Evolutionary conservation across 805 yeast species (phyloP).

Genomic region (Cyberlindnera americana): DNA sequence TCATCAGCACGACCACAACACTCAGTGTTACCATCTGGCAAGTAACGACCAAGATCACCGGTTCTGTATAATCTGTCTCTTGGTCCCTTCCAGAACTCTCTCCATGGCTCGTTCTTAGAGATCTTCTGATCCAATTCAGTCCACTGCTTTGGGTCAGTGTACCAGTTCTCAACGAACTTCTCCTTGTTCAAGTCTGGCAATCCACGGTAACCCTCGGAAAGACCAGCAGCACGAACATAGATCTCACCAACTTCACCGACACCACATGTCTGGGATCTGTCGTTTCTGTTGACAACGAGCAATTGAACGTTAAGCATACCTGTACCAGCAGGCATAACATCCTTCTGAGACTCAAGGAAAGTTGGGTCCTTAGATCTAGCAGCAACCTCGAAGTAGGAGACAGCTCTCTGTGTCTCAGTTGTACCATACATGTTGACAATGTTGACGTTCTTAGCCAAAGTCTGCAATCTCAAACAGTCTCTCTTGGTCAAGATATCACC

Average conservation of each 20-base stretch:
- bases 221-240: conserved; percentile 96
- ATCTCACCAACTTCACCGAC: conserved; percentile 99
- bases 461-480: conserved; percentile 90
- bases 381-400: conserved; percentile 86
- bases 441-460: conserved; percentile 81
- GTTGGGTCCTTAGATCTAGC: conserved; percentile 64
- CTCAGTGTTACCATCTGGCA: conserved; percentile 97
- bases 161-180: conserved; percentile 93
- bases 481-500: conserved; percentile 97
- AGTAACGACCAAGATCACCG: conserved; percentile 94
- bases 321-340: conserved; percentile 96
- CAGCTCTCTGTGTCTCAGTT: conserved; percentile 98
- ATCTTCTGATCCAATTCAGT: conserved; percentile 45
- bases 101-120: conserved; percentile 54
- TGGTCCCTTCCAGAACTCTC: conserved; percentile 85
- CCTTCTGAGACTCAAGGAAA: conserved; percentile 81
- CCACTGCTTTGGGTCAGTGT: conserved; percentile 66
- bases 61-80: conserved; percentile 95
- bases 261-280: conserved; percentile 88
- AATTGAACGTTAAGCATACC: conserved; percentile 97
- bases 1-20: conserved; percentile 99
- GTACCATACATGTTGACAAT: conserved; percentile 99
- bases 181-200: conserved; percentile 83
- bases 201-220: conserved; percentile 94
- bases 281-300: conserved; percentile 87